Percentiles rank a stretch among this genome's conserved stretches.
Conservation (phyloP, 345 rosid genomes). For the Lumnitzera racemosa region DNA sequence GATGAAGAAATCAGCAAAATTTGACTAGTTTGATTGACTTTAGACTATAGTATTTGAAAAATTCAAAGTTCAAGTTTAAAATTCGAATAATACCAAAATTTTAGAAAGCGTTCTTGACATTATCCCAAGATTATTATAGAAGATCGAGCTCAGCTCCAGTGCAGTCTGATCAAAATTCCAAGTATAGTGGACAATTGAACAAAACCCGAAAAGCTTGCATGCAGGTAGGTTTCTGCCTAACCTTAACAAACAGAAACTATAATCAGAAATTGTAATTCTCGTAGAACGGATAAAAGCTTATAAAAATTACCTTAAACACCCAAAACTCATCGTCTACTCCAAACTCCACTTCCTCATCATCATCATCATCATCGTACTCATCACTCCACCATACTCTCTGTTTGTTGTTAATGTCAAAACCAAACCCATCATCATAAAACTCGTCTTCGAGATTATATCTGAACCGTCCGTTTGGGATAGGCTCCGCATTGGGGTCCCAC, state of each 20-base stretch:
- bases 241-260: not conserved
- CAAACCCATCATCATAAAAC: slow-evolving; percentile 16
- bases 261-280: not conserved
- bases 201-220: too few species aligned
- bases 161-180: too few species aligned
- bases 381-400: slow-evolving; percentile 44
- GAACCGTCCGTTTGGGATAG: slow-evolving; percentile 20
- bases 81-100: too few species aligned
- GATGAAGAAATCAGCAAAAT: too few species aligned
- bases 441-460: slow-evolving; percentile 21
- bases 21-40: too few species aligned
- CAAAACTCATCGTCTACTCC: slow-evolving; percentile 44
- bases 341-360: slow-evolving; percentile 19
- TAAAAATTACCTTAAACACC: slow-evolving; percentile 49
- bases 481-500: slow-evolving; percentile 19
- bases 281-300: not conserved
- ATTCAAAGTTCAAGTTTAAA: too few species aligned
- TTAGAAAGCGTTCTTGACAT: too few species aligned
- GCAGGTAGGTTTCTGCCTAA: too few species aligned
- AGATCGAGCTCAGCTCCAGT: too few species aligned
- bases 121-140: too few species aligned
- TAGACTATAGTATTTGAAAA: too few species aligned
- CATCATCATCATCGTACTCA: slow-evolving; percentile 29
- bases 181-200: too few species aligned
- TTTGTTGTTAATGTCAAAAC: slow-evolving; percentile 25